Evolutionary conservation across 805 yeast species (phyloP).

Genomic region (Wickerhamiella vanderwaltii): DNA sequence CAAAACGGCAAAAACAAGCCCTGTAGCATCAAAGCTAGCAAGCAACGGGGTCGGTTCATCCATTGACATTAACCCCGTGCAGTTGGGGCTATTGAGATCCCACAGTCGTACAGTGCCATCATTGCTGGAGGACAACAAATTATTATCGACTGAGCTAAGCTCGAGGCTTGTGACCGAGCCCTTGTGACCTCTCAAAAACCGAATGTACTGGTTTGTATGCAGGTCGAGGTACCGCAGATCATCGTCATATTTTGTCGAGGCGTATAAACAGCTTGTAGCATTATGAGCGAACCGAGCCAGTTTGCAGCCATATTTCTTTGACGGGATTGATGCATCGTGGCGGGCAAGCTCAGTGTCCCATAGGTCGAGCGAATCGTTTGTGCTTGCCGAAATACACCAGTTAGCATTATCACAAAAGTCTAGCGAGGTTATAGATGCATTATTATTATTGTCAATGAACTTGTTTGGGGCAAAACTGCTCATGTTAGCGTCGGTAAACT

Average conservation of each 20-base stretch:
- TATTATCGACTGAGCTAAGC: conserved; percentile 56
- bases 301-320: conserved; percentile 88
- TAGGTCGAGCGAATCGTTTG: conserved; percentile 71
- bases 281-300: conserved; percentile 73
- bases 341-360: conserved; percentile 63
- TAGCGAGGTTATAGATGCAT: conserved; percentile 28
- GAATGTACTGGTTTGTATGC: conserved; percentile 62
- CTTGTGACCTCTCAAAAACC: conserved; percentile 83
- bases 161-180: conserved; percentile 61
- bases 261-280: conserved; percentile 60
- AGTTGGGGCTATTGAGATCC: conserved; percentile 63
- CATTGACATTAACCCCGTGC: conserved; percentile 43
- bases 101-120: conserved; percentile 78
- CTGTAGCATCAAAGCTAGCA: conserved; percentile 73
- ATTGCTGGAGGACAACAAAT: conserved; percentile 51
- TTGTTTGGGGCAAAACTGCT: conserved; percentile 13
- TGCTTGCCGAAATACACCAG: conserved; percentile 59
- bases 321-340: conserved; percentile 48
- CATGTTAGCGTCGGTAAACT: conserved; percentile 8
- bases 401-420: conserved; percentile 81
- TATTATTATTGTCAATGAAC: conserved; percentile 8
- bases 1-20: conserved; percentile 65
- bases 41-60: conserved; percentile 41
- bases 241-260: conserved; percentile 61
- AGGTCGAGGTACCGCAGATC: conserved; percentile 58